phyloP scores from a whole-genome alignment of 306 rosid genomes.

The Medicago arabica region DNA sequence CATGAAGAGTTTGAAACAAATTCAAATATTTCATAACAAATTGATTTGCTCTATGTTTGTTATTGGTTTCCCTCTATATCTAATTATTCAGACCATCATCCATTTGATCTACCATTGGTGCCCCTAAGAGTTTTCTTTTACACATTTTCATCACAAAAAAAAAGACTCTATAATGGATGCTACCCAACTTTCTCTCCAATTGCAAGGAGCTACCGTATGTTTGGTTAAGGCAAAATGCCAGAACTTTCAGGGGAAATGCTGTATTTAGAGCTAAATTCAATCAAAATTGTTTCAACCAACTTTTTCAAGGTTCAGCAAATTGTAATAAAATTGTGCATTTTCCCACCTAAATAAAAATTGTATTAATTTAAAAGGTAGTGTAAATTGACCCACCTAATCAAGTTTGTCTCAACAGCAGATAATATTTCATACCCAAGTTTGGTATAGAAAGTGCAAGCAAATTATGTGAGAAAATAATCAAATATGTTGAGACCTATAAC shows the following conservation, averaged over 20 bases:
- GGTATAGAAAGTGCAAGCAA: background rate
- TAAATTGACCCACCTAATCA: background rate
- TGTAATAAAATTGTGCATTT: background rate
- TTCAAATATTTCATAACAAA: conserved; percentile 4
- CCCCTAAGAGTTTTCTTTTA: background rate
- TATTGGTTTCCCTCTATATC: background rate
- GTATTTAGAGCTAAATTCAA: background rate
- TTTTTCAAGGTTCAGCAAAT: background rate
- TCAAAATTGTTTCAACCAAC: background rate
- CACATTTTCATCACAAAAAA: background rate
- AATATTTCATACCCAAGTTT: background rate
- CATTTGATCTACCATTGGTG: background rate
- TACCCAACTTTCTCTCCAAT: background rate
- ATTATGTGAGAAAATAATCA: background rate
- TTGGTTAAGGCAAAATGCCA: background rate
- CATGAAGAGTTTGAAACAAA: background rate
- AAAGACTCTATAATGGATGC: background rate
- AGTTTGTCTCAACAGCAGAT: background rate
- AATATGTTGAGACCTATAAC: background rate
- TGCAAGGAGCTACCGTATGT: background rate
- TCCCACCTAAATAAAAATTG: background rate
- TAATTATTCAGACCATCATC: background rate
- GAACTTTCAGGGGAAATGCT: background rate
- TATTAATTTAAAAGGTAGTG: background rate
- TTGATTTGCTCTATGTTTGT: background rate